phyloP scores from a whole-genome alignment of 2,329 filamentous ascomycete genomes.

The Sphaerulina musiva region DNA sequence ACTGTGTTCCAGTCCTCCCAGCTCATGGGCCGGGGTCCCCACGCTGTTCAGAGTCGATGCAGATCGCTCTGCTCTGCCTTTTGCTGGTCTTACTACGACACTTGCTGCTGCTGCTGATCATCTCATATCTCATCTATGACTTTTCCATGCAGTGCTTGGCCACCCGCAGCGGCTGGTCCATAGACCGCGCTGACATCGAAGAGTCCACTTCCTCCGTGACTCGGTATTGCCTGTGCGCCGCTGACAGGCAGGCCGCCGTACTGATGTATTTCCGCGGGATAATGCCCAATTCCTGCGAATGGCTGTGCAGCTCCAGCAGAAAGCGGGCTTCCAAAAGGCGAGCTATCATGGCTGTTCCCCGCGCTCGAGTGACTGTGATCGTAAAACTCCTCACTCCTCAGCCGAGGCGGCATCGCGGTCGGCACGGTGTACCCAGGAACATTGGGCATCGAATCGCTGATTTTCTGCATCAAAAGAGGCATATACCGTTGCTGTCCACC shows the following conservation, averaged over 20 bases:
- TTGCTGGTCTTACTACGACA: not conserved
- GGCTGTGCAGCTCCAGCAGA: conserved; percentile 12
- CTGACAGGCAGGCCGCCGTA: not conserved
- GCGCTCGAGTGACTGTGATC: conserved; percentile 28
- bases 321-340: conserved; percentile 29
- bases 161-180: conserved; percentile 2
- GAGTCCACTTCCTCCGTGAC: not conserved
- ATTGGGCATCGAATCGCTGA: conserved; percentile 51
- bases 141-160: not conserved
- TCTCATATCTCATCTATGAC: not conserved
- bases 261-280: conserved; percentile 4
- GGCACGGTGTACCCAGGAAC: conserved; percentile 26
- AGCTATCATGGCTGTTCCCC: conserved; percentile 25
- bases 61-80: not conserved
- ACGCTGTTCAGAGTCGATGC: not conserved
- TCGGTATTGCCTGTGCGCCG: not conserved
- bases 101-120: not conserved
- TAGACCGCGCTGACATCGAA: conserved; percentile 5
- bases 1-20: not conserved
- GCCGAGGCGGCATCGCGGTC: conserved; percentile 19
- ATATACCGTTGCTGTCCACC: conserved; percentile 70
- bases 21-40: not conserved
- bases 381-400: conserved; percentile 28
- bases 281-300: conserved; percentile 5
- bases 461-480: conserved; percentile 68